Conservation (phyloP, 2,329 filamentous ascomycete species). For the Fusarium incarnatum region DNA sequence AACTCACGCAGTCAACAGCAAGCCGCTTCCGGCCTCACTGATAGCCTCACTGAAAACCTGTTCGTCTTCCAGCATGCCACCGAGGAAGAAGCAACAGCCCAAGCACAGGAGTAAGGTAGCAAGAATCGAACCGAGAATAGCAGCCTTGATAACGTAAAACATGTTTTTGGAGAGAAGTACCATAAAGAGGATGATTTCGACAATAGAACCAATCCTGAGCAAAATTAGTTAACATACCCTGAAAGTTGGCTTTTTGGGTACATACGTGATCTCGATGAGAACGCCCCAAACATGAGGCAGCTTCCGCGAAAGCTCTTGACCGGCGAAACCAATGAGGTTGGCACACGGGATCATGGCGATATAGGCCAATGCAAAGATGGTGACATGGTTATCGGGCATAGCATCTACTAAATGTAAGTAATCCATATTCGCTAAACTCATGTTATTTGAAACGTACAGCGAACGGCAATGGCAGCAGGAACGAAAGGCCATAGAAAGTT, state of each 20-base stretch:
- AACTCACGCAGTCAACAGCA: slow-evolving; percentile 81
- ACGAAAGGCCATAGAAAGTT: slow-evolving; percentile 65
- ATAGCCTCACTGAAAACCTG: slow-evolving; percentile 80
- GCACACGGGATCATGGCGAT: slow-evolving; percentile 65
- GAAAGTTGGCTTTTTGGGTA: slow-evolving; percentile 2
- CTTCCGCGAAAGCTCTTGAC: slow-evolving; percentile 81
- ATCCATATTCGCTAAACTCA: slow-evolving; percentile 4
- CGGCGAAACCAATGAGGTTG: slow-evolving; percentile 62
- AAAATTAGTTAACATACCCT: not conserved
- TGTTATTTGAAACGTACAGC: slow-evolving; percentile 43
- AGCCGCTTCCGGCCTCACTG: slow-evolving; percentile 81
- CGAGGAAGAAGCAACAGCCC: slow-evolving; percentile 82
- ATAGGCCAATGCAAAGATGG: slow-evolving; percentile 62
- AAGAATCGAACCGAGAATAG: slow-evolving; percentile 84
- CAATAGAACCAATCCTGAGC: slow-evolving; percentile 72
- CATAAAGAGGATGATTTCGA: slow-evolving; percentile 87
- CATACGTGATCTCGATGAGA: slow-evolving; percentile 67
- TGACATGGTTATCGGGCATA: slow-evolving; percentile 52
- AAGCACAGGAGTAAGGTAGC: slow-evolving; percentile 85
- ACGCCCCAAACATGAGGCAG: slow-evolving; percentile 78
- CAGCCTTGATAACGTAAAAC: slow-evolving; percentile 82
- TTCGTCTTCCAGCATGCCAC: slow-evolving; percentile 75
- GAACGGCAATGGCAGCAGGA: slow-evolving; percentile 60
- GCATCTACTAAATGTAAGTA: slow-evolving; percentile 46
- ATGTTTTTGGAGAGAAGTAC: slow-evolving; percentile 69